Conservation (phyloP, 192 early-diverging fungal genomes). For the Polychytrium aggregatum region DNA sequence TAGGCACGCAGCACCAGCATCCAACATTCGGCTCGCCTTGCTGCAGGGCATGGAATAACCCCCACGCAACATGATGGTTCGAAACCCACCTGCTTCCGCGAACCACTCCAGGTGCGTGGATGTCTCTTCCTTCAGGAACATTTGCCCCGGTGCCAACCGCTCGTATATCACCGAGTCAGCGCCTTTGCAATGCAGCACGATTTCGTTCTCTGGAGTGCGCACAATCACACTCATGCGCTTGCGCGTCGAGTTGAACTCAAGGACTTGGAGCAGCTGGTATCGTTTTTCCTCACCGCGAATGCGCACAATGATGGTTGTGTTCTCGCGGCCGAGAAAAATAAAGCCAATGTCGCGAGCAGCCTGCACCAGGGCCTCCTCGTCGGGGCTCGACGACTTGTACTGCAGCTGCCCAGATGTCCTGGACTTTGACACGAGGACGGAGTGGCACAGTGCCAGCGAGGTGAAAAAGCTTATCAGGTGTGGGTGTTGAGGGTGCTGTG, state of each 20-base stretch:
- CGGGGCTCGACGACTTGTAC: conserved; percentile 90
- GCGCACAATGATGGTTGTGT: conserved; percentile 53
- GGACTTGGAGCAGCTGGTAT: conserved; percentile 37
- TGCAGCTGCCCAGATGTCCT: conserved; percentile 32
- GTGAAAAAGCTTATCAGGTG: conserved; percentile 63
- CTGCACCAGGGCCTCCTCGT: conserved; percentile 85
- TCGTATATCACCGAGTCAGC: conserved; percentile 91
- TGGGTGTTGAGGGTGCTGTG: conserved; percentile 45
- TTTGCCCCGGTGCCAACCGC: conserved; percentile 62
- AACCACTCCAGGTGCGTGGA: conserved; percentile 71
- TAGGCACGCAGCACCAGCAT: no score
- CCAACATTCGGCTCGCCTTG: no score
- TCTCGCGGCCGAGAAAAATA: conserved; percentile 62
- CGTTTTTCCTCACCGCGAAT: conserved; percentile 59
- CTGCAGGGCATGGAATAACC: no score
- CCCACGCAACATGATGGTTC: no score
- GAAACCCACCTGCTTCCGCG: conserved; percentile 58
- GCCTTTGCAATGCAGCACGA: conserved; percentile 84
- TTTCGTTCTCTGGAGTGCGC: conserved; percentile 48
- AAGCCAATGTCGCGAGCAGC: conserved; percentile 80
- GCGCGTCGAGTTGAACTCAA: conserved; percentile 86
- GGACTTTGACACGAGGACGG: conserved; percentile 58
- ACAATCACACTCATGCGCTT: conserved; percentile 95
- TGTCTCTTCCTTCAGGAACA: conserved; percentile 54
- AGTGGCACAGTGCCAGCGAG: conserved; percentile 78